Evolutionary conservation across 371 early-diverging fungal genomes (phyloP).

Genomic region (Thermomucor indicae-seudaticae): DNA sequence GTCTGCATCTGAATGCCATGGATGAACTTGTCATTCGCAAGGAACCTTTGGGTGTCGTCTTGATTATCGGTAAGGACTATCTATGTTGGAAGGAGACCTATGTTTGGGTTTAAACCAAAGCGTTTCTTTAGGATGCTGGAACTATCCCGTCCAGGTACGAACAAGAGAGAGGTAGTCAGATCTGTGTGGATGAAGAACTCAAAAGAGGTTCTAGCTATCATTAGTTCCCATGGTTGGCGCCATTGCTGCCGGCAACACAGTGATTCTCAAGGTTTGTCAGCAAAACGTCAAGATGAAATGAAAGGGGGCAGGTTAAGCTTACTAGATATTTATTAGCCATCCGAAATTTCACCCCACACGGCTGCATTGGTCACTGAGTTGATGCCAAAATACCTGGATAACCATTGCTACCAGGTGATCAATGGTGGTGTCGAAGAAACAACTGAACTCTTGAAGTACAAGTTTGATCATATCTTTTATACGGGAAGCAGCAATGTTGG

Average conservation of each 20-base stretch:
- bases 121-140: constrained; percentile 37
- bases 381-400: constrained; percentile 73
- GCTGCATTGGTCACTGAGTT: constrained; percentile 62
- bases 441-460: constrained; percentile 63
- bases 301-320: neutral
- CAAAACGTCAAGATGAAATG: neutral
- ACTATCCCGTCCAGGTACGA: constrained; percentile 41
- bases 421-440: constrained; percentile 82
- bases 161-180: constrained; percentile 25
- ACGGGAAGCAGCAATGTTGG: constrained; percentile 83
- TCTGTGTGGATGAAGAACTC: constrained; percentile 58
- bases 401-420: constrained; percentile 60
- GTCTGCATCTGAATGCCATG: constrained; percentile 20
- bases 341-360: constrained; percentile 72
- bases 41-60: constrained; percentile 77
- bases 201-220: constrained; percentile 74
- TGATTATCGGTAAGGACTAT: constrained; percentile 40
- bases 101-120: neutral
- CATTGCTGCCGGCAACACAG: constrained; percentile 88
- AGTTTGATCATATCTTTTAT: constrained; percentile 85
- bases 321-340: constrained; percentile 42
- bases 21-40: constrained; percentile 53
- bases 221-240: constrained; percentile 60
- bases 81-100: neutral
- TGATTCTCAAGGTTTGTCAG: constrained; percentile 56